Base-by-base conservation (phyloP, 2,329 filamentous ascomycete species). In the Ascochyta lentis region DNA sequence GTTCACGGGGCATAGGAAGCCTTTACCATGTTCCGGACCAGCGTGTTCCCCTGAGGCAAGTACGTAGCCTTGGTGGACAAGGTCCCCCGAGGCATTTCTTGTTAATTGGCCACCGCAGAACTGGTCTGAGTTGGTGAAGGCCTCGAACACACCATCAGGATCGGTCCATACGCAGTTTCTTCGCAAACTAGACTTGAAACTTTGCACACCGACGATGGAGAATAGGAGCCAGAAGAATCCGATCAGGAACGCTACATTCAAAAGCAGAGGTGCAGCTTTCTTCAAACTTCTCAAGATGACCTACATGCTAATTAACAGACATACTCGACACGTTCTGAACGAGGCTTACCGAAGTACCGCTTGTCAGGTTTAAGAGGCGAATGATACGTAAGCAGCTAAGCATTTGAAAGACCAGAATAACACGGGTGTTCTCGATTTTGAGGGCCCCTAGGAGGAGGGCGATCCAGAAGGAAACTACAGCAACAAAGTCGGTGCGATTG, bases 221-320 rank as follows among this genome's bases (percentile, higher is more conserved):
- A 99, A 99, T 10, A 98, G 79, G 38, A 99, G 84, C 95, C 95
- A 99, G 77, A 99, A 99, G 78, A 99, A 99, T 13, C 90, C 85
- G 63, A 99, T 92, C 22, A 99, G 81, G 71, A 99, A 97, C 1
- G 91, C 93, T 29, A 99, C 93, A 59, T 96, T 92, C 24, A 97
- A 86, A 23, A 99, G 85, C 33, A 96, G 81, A 2, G 96, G 95
- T 0, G 94, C 92, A 1, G 95, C 93, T 72, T 96, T 96, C 73
- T 99, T 99, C 58, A 99, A 77, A 83, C 94, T 98, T 73, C 92
- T 86, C 40, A 99, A 80, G 68, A 99, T 99, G 54, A 98, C 93
- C 86, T 92, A 67, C 41, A 27, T 12, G 4, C 43, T 52, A 42
- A 42, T 63, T 49, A 66, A 39, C 47, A 8, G 19, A 5, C 15